Conservation (phyloP, 192 early-diverging fungal genomes). For the Obelidium mucronatum region DNA sequence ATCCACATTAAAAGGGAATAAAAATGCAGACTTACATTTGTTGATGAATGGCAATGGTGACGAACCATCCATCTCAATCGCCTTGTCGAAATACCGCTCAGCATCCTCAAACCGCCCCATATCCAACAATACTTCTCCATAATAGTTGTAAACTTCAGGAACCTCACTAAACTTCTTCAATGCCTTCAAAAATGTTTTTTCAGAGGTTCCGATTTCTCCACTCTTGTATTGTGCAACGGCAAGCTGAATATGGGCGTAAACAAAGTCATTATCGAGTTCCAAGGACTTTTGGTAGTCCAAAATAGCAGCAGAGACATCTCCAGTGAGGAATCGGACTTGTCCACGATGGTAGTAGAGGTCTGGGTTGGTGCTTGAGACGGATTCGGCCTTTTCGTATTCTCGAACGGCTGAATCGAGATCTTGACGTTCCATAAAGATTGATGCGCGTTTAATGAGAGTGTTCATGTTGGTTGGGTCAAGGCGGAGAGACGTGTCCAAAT, state of each 20-base stretch:
- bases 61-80: slow-evolving; percentile 76
- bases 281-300: slow-evolving; percentile 85
- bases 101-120: slow-evolving; percentile 85
- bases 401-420: slow-evolving; percentile 66
- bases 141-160: slow-evolving; percentile 96
- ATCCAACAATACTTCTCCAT: slow-evolving; percentile 93
- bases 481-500: slow-evolving; percentile 82
- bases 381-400: slow-evolving; percentile 75
- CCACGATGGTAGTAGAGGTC: slow-evolving; percentile 88
- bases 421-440: slow-evolving; percentile 88
- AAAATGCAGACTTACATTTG: slow-evolving; percentile 68
- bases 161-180: slow-evolving; percentile 77
- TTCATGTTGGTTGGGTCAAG: slow-evolving; percentile 81
- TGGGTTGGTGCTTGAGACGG: slow-evolving; percentile 73
- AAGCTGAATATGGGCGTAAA: slow-evolving; percentile 94
- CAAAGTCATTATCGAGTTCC: slow-evolving; percentile 78
- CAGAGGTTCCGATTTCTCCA: slow-evolving; percentile 76
- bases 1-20: too few species aligned
- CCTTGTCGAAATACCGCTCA: slow-evolving; percentile 85
- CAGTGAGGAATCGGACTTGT: slow-evolving; percentile 85
- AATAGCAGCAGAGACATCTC: slow-evolving; percentile 79
- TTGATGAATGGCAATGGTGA: slow-evolving; percentile 99
- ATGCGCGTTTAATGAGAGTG: slow-evolving; percentile 89
- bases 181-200: slow-evolving; percentile 82
- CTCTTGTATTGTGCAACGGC: slow-evolving; percentile 90